These are phyloP conservation scores for Albizia julibrissin DNA, from an alignment of 306 rosid genomes.

Conservation along the genomic window DNA sequence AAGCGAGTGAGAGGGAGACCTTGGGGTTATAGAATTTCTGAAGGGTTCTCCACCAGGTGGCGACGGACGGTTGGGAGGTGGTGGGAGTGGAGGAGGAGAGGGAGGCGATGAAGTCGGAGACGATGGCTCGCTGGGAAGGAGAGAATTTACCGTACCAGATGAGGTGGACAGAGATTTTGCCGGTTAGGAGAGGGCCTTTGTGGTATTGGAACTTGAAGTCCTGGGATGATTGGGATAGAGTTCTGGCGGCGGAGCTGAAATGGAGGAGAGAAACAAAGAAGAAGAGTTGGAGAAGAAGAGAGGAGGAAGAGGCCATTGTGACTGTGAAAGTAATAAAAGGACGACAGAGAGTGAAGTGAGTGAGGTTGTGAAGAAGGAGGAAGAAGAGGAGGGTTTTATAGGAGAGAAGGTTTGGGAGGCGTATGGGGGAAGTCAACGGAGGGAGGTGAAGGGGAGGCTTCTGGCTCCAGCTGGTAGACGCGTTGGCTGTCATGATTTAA, in stretches of 20 bases:
- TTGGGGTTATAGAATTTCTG: conserved; percentile 48
- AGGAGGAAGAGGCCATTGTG: conserved; percentile 39
- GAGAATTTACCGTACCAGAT: conserved; percentile 80
- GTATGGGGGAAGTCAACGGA: neutral
- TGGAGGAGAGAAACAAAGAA: conserved; percentile 38
- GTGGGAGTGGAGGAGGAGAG: conserved; percentile 43
- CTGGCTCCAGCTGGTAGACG: conserved; percentile 46
- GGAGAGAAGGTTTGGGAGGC: neutral
- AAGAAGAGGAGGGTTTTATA: conserved; percentile 21
- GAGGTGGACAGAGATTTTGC: conserved; percentile 57
- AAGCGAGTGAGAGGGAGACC: conserved; percentile 37
- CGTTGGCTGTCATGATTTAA: conserved; percentile 20
- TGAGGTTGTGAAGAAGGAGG: neutral
- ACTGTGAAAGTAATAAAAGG: neutral
- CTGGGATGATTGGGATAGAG: conserved; percentile 37
- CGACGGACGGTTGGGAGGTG: conserved; percentile 46
- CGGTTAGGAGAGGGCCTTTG: conserved; percentile 66
- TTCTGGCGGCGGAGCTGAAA: conserved; percentile 48
- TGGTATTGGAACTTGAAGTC: conserved; percentile 64
- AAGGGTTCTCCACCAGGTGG: conserved; percentile 56
- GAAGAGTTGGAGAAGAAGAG: conserved; percentile 18
- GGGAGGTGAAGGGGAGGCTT: neutral
- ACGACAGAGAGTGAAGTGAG: neutral
- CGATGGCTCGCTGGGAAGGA: conserved; percentile 60
- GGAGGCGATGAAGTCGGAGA: conserved; percentile 68